Conservation (phyloP, 306 rosid species). For the Pueraria montana region DNA sequence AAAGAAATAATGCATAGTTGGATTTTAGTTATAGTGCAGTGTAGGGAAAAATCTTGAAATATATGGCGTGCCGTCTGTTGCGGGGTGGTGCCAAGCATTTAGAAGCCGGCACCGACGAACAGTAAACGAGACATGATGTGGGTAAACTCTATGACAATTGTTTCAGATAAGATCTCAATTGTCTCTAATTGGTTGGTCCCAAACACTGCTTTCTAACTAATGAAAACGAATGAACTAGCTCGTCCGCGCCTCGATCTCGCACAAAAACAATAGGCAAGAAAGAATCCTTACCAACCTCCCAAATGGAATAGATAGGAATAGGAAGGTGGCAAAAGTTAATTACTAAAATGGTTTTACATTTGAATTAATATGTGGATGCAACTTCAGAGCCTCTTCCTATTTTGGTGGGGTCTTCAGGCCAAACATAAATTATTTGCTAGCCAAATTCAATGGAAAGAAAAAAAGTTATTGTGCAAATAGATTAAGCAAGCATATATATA, state of each 20-base stretch:
- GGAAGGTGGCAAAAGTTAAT: neutral
- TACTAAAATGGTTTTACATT: neutral
- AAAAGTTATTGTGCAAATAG: neutral
- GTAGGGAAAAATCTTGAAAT: constrained; percentile 13
- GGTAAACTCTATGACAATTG: constrained; percentile 53
- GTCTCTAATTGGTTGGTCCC: constrained; percentile 47
- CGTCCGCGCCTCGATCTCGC: constrained; percentile 27
- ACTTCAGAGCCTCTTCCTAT: constrained; percentile 49
- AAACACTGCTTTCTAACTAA: neutral
- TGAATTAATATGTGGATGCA: constrained; percentile 28
- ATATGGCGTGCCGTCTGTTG: constrained; percentile 41
- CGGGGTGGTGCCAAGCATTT: constrained; percentile 46
- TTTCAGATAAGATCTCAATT: constrained; percentile 37
- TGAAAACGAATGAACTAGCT: constrained; percentile 19
- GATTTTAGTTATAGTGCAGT: constrained; percentile 19
- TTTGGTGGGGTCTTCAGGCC: constrained; percentile 56
- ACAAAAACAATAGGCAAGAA: constrained; percentile 3
- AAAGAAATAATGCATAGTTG: constrained; percentile 11
- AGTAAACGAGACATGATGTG: constrained; percentile 48
- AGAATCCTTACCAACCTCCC: constrained; percentile 54
- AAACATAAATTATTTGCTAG: constrained; percentile 49
- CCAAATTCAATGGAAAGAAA: constrained; percentile 22
- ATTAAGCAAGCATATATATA: constrained; percentile 34
- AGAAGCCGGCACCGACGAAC: constrained; percentile 73
- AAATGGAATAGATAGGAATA: neutral